A percentile compares a stretch with the other conserved stretches of the same genome.
phyloP scores from a whole-genome alignment of 805 yeast genomes.

The Zygosaccharomyces siamensis region DNA sequence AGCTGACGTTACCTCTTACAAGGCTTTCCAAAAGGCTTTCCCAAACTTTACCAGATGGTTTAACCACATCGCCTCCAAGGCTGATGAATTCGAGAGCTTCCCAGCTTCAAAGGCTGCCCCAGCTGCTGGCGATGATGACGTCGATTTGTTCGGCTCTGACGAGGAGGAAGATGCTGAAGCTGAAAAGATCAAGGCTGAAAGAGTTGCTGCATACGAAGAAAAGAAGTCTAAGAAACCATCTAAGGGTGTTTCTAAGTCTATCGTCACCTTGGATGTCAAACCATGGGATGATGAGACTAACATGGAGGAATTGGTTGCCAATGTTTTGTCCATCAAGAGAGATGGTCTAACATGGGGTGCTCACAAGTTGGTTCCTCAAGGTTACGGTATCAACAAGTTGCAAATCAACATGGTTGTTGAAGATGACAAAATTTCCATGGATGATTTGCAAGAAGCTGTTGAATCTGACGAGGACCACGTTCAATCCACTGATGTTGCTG shows the following conservation, averaged over 20 bases:
- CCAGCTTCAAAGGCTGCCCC: conserved; percentile 68
- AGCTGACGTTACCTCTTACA: conserved; percentile 91
- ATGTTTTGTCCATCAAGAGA: conserved; percentile 76
- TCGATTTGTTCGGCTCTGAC: conserved; percentile 88
- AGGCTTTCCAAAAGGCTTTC: conserved; percentile 87
- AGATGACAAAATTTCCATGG: conserved; percentile 92
- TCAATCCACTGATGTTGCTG: conserved; percentile 98
- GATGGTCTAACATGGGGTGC: conserved; percentile 99
- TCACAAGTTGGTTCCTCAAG: conserved; percentile 91
- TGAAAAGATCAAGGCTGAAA: conserved; percentile 94
- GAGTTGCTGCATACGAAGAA: conserved; percentile 96
- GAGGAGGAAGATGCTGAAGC: conserved; percentile 97
- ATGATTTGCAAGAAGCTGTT: conserved; percentile 70
- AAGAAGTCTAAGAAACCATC: conserved; percentile 97
- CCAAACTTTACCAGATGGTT: conserved; percentile 98
- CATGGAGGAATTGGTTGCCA: conserved; percentile 79
- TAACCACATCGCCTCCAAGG: conserved; percentile 94
- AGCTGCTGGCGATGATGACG: conserved; percentile 77
- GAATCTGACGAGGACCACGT: conserved; percentile 98
- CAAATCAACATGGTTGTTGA: conserved; percentile 98
- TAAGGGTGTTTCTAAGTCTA: conserved; percentile 97
- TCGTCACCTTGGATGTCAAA: conserved; percentile 95
- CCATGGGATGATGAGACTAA: conserved; percentile 99
- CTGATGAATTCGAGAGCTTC: conserved; percentile 73
- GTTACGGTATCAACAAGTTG: conserved; percentile 99